Evolutionary conservation across 179 eudicot species (phyloP).

Genomic region (Drosera spatulata): DNA sequence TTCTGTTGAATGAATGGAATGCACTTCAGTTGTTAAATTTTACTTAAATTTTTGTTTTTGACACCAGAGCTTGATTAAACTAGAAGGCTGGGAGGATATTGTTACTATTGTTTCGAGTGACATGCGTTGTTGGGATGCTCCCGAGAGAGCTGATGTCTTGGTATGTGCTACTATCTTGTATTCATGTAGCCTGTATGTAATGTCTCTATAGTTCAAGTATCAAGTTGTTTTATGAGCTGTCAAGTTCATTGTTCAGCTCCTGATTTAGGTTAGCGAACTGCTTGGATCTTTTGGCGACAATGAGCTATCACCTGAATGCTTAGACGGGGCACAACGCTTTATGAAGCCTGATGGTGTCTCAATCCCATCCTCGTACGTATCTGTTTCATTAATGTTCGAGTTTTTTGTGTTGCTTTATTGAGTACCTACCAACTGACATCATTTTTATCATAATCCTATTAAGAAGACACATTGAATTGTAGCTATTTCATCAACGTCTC

Average conservation of each 20-base stretch:
- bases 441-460: no score
- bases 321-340: constrained; percentile 94
- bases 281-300: constrained; percentile 98
- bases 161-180: constrained; percentile 19
- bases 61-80: constrained; percentile 80
- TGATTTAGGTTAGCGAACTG: constrained; percentile 81
- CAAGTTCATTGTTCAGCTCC: constrained; percentile 10
- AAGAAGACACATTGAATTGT: no score
- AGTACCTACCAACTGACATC: no score
- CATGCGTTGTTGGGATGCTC: constrained; percentile 98
- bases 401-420: no score
- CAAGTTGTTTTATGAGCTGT: constrained; percentile 8
- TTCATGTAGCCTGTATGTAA: not conserved
- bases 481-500: no score
- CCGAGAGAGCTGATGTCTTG: constrained; percentile 96
- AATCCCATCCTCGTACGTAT: constrained; percentile 89
- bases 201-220: not conserved
- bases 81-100: constrained; percentile 85
- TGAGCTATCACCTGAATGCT: constrained; percentile 98
- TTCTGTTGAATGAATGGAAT: not conserved
- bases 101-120: constrained; percentile 83
- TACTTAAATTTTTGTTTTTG: not conserved
- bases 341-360: constrained; percentile 88
- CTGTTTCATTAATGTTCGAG: not conserved
- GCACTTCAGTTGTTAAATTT: not conserved